Conservation (phyloP, 441 rosid genomes). For the Erodium moschatum region DNA sequence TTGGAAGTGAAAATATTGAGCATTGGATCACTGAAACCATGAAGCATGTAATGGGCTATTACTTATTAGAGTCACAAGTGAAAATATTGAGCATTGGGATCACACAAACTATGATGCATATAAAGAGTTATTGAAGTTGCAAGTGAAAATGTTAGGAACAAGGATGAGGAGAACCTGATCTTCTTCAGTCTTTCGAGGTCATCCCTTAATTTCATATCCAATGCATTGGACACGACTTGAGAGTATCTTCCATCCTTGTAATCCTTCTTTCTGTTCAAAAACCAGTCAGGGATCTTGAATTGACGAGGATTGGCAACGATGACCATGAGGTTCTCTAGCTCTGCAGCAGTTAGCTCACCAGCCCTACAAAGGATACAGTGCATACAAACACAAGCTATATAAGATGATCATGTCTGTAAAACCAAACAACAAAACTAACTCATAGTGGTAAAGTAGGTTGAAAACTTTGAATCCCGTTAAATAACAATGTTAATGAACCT, state of each 20-base stretch:
- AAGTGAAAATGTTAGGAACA: neutral
- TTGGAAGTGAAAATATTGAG: too few species aligned
- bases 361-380: slow-evolving; percentile 37
- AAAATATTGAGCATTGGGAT: too few species aligned
- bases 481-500: too few species aligned
- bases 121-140: neutral
- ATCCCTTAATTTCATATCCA: slow-evolving; percentile 94
- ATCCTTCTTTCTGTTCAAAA: slow-evolving; percentile 89
- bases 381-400: neutral
- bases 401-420: too few species aligned
- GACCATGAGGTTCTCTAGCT: slow-evolving; percentile 80
- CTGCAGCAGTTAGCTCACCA: slow-evolving; percentile 77
- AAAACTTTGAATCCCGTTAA: too few species aligned
- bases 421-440: too few species aligned
- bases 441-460: too few species aligned
- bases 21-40: too few species aligned
- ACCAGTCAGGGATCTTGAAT: slow-evolving; percentile 96
- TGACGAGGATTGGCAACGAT: slow-evolving; percentile 88
- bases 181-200: slow-evolving; percentile 87
- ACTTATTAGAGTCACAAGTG: too few species aligned
- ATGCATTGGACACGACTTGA: slow-evolving; percentile 85
- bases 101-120: too few species aligned
- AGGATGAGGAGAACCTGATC: slow-evolving; percentile 42
- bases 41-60: too few species aligned
- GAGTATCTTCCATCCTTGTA: slow-evolving; percentile 87